A percentile compares a stretch with the other conserved stretches of the same genome.
Conservation (phyloP, 1,284 basidiomycete species). For the Ustilago vetiveriae region DNA sequence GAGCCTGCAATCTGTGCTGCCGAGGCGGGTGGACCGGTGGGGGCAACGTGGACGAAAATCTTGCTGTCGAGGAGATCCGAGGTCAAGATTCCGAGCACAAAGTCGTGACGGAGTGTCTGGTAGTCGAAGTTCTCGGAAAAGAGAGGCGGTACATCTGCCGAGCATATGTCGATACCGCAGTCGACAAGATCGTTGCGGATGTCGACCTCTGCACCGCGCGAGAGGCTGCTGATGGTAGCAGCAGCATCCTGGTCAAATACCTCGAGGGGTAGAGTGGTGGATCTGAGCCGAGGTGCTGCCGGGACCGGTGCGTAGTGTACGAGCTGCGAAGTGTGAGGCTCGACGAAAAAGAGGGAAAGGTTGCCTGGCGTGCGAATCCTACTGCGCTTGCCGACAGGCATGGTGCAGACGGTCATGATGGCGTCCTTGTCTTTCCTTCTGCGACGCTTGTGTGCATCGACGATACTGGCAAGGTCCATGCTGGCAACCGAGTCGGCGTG, state of each 20-base stretch:
- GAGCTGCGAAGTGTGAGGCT: conserved; percentile 62
- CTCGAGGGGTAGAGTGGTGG: conserved; percentile 62
- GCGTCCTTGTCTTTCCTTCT: conserved; percentile 87
- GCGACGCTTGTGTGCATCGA: conserved; percentile 86
- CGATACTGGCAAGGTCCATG: conserved; percentile 86
- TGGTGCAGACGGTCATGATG: conserved; percentile 79
- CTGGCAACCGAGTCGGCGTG: conserved; percentile 94
- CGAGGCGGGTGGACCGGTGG: conserved; percentile 39
- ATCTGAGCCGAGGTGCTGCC: conserved; percentile 53
- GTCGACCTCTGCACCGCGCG: conserved; percentile 73
- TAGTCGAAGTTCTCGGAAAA: conserved; percentile 99
- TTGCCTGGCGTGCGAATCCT: conserved; percentile 50
- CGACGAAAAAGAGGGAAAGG: conserved; percentile 55
- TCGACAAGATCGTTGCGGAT: conserved; percentile 87
- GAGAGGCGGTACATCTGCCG: conserved; percentile 89
- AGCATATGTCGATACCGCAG: conserved; percentile 73
- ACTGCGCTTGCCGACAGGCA: conserved; percentile 33
- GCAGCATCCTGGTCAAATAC: conserved; percentile 50
- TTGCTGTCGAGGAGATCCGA: conserved; percentile 95
- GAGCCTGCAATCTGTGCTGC: conserved; percentile 34
- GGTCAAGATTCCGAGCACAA: conserved; percentile 94
- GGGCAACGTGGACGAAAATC: conserved; percentile 86
- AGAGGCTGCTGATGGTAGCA: conserved; percentile 31
- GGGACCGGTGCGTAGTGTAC: conserved; percentile 66
- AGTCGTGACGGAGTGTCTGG: conserved; percentile 87